Conservation (phyloP, 495 filamentous ascomycete genomes). For the Thermothielavioides terrestris region DNA sequence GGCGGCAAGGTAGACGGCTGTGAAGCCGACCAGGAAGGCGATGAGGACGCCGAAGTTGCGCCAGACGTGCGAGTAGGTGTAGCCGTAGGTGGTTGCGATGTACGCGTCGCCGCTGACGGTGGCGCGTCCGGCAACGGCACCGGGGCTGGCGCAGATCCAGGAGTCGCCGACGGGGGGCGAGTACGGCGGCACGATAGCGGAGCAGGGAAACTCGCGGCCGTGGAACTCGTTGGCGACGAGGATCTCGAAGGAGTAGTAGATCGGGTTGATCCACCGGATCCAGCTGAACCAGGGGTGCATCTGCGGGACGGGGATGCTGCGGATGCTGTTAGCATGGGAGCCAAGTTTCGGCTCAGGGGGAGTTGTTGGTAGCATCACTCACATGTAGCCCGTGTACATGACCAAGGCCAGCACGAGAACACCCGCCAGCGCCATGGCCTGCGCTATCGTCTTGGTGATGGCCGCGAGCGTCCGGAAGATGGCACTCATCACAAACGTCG, state of each 20-base stretch:
- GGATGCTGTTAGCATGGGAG: neutral
- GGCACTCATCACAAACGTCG: slow-evolving; percentile 47
- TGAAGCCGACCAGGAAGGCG: slow-evolving; percentile 59
- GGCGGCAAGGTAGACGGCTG: slow-evolving; percentile 56
- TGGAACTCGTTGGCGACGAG: slow-evolving; percentile 67
- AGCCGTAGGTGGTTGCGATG: slow-evolving; percentile 47
- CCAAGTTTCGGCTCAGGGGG: neutral
- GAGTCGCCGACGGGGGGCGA: slow-evolving; percentile 28
- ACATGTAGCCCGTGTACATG: slow-evolving; percentile 73
- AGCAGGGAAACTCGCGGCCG: slow-evolving; percentile 36
- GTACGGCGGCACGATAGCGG: slow-evolving; percentile 37
- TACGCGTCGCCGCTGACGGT: slow-evolving; percentile 56
- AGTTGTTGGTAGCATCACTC: too few species aligned
- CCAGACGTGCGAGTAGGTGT: slow-evolving; percentile 60
- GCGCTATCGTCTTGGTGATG: slow-evolving; percentile 56
- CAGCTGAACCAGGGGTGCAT: slow-evolving; percentile 81
- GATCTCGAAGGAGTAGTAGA: slow-evolving; percentile 69
- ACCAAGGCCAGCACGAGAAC: slow-evolving; percentile 62
- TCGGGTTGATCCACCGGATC: slow-evolving; percentile 73
- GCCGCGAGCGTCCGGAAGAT: slow-evolving; percentile 64
- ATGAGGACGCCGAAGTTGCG: slow-evolving; percentile 70
- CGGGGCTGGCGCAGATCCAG: slow-evolving; percentile 45
- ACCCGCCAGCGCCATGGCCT: slow-evolving; percentile 63
- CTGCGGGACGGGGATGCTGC: slow-evolving; percentile 51
- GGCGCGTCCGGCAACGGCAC: slow-evolving; percentile 41